Evolutionary conservation across 2,329 filamentous ascomycete species (phyloP).

Genomic region (Periconia sp.): DNA sequence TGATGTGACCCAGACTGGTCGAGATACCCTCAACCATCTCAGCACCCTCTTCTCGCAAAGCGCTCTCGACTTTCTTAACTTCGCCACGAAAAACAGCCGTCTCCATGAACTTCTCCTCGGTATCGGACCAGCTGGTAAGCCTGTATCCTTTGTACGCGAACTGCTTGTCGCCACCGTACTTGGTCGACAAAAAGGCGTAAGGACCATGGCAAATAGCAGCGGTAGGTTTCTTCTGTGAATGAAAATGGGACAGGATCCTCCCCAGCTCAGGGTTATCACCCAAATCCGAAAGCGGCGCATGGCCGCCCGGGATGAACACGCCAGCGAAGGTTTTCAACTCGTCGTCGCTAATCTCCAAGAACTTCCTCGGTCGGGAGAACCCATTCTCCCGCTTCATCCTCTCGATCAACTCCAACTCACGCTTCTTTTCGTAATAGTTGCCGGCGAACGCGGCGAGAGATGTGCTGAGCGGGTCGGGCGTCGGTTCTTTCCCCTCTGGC

Average conservation of each 20-base stretch:
- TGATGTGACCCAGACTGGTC: constrained; percentile 46
- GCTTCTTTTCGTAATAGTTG: constrained; percentile 49
- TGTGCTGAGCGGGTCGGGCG: constrained; percentile 47
- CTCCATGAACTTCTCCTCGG: constrained; percentile 52
- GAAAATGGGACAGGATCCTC: constrained; percentile 46
- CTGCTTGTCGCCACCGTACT: constrained; percentile 31
- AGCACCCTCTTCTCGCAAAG: constrained; percentile 44
- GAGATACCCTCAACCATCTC: constrained; percentile 47
- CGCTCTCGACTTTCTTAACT: constrained; percentile 46
- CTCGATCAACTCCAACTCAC: constrained; percentile 46
- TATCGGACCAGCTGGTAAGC: constrained; percentile 50
- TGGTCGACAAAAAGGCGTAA: constrained; percentile 49
- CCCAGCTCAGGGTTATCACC: constrained; percentile 47
- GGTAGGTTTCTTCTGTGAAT: constrained; percentile 46
- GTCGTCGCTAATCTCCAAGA: constrained; percentile 43
- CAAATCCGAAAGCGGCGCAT: constrained; percentile 48
- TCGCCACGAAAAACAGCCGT: constrained; percentile 44
- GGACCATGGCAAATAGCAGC: constrained; percentile 52
- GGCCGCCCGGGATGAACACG: constrained; percentile 50
- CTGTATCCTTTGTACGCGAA: constrained; percentile 52
- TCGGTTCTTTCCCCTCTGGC: constrained; percentile 45
- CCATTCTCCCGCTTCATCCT: constrained; percentile 51
- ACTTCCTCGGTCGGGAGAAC: constrained; percentile 42
- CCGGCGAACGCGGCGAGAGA: constrained; percentile 48
- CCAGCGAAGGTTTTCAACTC: constrained; percentile 45